These are phyloP conservation scores for Phytopythium montanum DNA, from an alignment of 352 stramenopile species.

Conservation along the genomic window DNA sequence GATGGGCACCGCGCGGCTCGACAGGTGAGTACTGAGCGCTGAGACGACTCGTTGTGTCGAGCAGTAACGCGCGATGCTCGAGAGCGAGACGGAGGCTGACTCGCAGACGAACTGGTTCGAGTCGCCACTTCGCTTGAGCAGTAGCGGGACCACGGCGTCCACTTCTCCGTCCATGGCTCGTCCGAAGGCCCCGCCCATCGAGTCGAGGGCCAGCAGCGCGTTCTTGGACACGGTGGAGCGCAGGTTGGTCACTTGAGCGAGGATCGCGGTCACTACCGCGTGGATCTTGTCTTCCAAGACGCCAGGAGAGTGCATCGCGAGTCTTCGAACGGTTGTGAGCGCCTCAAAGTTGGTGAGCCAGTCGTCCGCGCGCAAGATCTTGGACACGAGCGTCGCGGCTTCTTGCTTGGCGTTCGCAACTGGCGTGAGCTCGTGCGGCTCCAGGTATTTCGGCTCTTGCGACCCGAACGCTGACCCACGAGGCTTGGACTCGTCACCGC, in stretches of 20 bases:
- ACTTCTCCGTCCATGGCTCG: conserved; percentile 55
- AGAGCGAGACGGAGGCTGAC: conserved; percentile 38
- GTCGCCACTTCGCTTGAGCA: conserved; percentile 65
- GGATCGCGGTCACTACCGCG: conserved; percentile 36
- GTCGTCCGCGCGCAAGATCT: conserved; percentile 34
- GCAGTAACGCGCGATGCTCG: conserved; percentile 52
- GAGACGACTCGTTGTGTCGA: conserved; percentile 41
- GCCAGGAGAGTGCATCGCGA: conserved; percentile 44
- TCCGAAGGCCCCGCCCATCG: conserved; percentile 41
- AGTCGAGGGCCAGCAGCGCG: conserved; percentile 63
- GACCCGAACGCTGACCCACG: conserved; percentile 21
- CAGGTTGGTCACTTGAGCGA: conserved; percentile 64
- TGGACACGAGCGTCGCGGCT: conserved; percentile 24
- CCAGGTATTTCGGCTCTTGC: conserved; percentile 65
- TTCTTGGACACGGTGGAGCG: conserved; percentile 77
- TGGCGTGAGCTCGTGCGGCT: conserved; percentile 54
- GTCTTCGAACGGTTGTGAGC: conserved; percentile 49
- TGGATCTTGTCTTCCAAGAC: conserved; percentile 50
- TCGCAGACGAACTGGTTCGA: conserved; percentile 79
- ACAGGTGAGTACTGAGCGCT: conserved; percentile 35
- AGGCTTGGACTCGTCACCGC: conserved; percentile 10
- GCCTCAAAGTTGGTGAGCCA: conserved; percentile 70
- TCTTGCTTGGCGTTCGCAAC: conserved; percentile 58
- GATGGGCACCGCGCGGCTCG: conserved; percentile 46
- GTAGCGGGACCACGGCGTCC: conserved; percentile 48